These are phyloP conservation scores for Bacidia gigantensis DNA, from an alignment of 495 filamentous ascomycete genomes.

Conservation along the genomic window DNA sequence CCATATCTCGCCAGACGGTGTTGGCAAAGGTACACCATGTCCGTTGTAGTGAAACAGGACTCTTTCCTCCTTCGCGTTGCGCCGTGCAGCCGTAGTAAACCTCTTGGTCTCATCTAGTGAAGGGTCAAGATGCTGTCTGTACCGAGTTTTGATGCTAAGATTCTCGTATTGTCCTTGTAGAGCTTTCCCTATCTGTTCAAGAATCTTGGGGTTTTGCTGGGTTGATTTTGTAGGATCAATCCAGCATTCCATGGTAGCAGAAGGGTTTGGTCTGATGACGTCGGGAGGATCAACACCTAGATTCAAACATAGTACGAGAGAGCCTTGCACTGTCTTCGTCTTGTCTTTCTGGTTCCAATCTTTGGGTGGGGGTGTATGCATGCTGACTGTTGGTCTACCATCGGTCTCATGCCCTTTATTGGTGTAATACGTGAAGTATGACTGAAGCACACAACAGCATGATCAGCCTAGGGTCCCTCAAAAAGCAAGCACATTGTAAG, in stretches of 20 bases:
- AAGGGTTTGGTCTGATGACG: constrained; percentile 84
- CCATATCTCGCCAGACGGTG: constrained; percentile 94
- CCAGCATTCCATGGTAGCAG: constrained; percentile 92
- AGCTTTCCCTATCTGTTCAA: constrained; percentile 91
- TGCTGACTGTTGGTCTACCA: constrained; percentile 64
- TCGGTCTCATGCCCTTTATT: constrained; percentile 97
- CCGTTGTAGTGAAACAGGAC: constrained; percentile 97
- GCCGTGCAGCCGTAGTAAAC: constrained; percentile 75
- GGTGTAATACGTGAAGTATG: constrained; percentile 97
- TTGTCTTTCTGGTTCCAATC: constrained; percentile 97
- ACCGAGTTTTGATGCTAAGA: constrained; percentile 81
- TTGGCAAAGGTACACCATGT: constrained; percentile 95
- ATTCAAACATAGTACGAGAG: constrained; percentile 87
- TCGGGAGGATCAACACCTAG: constrained; percentile 96
- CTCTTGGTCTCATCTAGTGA: constrained; percentile 95
- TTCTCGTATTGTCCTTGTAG: constrained; percentile 93
- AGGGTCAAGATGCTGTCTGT: constrained; percentile 92
- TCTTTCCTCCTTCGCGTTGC: constrained; percentile 89
- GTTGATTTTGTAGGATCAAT: constrained; percentile 72
- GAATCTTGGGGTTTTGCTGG: constrained; percentile 59
- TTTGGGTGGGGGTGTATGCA: constrained; percentile 48
- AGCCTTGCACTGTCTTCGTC: constrained; percentile 90
- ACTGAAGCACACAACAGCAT: constrained; percentile 29
- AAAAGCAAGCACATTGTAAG: background rate
- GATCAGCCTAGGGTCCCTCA: constrained; percentile 2